Percentiles rank a stretch among this genome's conserved stretches.
Conservation (phyloP, 441 rosid genomes). For the Syzygium syzygioides region DNA sequence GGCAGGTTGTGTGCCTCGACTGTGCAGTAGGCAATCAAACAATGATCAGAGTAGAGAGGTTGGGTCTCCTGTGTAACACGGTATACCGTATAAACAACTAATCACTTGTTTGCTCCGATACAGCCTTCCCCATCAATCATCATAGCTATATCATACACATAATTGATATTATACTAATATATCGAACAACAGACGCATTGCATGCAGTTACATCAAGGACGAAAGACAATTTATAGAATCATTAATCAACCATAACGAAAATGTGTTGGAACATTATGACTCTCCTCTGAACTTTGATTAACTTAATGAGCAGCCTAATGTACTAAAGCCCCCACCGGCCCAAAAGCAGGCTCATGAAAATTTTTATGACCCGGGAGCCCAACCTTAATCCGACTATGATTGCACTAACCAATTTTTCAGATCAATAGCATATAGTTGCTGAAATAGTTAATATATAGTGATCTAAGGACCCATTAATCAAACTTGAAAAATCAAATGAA, state of each 20-base stretch:
- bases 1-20: neutral
- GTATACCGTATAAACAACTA: neutral
- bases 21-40: neutral
- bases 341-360: neutral
- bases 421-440: neutral
- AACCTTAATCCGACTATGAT: neutral
- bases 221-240: neutral
- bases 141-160: neutral
- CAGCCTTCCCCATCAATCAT: fast-evolving
- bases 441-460: neutral
- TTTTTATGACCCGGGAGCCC: neutral
- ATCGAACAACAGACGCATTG: neutral
- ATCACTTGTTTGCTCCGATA: neutral
- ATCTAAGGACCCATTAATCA: neutral
- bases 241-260: neutral
- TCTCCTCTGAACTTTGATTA: neutral
- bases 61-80: neutral
- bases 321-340: neutral
- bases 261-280: neutral
- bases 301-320: neutral
- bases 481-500: neutral
- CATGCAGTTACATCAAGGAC: neutral
- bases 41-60: neutral
- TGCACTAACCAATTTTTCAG: neutral
- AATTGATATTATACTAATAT: neutral